Evolutionary conservation across 192 early-diverging fungal species (phyloP).

Genomic region (Rhizophagus prolifer): DNA sequence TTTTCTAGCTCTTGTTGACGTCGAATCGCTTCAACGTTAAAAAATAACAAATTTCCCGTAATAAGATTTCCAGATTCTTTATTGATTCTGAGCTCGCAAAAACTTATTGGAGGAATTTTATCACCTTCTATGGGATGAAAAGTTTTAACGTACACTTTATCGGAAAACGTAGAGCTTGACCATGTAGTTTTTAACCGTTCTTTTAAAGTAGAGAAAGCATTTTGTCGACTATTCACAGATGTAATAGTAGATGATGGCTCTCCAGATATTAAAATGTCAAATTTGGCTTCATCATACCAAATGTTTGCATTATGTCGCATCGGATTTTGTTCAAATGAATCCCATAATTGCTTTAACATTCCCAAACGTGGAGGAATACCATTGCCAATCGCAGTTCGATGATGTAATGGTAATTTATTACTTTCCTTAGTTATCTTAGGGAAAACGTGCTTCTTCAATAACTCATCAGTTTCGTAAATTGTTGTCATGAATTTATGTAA

Average conservation of each 20-base stretch:
- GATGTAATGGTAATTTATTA: slow-evolving; percentile 12
- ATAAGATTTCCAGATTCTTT: slow-evolving; percentile 6
- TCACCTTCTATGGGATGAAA: slow-evolving; percentile 29
- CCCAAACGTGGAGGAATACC: background rate
- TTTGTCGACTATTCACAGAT: background rate
- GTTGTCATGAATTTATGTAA: slow-evolving; percentile 47
- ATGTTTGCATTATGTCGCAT: slow-evolving; percentile 36
- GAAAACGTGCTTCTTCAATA: slow-evolving; percentile 42
- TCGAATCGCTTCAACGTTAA: slow-evolving; percentile 5
- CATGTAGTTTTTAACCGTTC: slow-evolving; percentile 4
- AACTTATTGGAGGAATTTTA: slow-evolving; percentile 29
- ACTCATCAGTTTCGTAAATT: slow-evolving; percentile 48
- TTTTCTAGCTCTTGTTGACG: slow-evolving; percentile 1
- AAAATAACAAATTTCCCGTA: slow-evolving; percentile 6
- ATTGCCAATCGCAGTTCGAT: background rate
- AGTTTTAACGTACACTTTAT: slow-evolving; percentile 35
- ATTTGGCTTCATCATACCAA: slow-evolving; percentile 50
- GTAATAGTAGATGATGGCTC: slow-evolving; percentile 35
- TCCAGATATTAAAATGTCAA: slow-evolving; percentile 43
- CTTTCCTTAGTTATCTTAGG: slow-evolving; percentile 14
- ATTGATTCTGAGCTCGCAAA: slow-evolving; percentile 37
- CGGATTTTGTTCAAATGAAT: slow-evolving; percentile 25
- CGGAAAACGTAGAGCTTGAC: slow-evolving; percentile 35
- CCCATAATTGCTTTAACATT: slow-evolving; percentile 34
- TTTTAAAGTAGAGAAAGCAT: background rate